Conservation (phyloP, 164 flowering plant species). For the Umbilicus rupestris region DNA sequence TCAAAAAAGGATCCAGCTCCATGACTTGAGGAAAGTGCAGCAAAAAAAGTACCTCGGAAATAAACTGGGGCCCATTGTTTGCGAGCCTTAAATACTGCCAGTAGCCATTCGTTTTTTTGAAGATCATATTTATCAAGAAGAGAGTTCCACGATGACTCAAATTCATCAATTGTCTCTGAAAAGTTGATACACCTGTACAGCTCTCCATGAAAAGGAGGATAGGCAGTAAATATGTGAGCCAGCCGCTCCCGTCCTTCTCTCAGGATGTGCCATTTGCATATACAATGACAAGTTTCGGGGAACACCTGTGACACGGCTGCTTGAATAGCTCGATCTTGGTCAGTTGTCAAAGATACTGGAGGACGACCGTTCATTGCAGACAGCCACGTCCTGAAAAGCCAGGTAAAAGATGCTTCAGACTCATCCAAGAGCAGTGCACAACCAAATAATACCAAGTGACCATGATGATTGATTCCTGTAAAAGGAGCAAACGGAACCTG, state of each 20-base stretch:
- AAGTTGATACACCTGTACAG: constrained; percentile 56
- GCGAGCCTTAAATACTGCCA: constrained; percentile 47
- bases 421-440: constrained; percentile 67
- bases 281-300: constrained; percentile 53
- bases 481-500: constrained; percentile 71
- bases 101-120: constrained; percentile 56
- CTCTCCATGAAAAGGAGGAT: constrained; percentile 46
- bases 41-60: constrained; percentile 60
- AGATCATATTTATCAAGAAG: constrained; percentile 55
- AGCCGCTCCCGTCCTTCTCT: constrained; percentile 58
- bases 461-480: constrained; percentile 69
- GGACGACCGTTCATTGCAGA: constrained; percentile 55
- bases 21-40: constrained; percentile 32
- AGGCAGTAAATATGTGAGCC: constrained; percentile 40
- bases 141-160: constrained; percentile 50
- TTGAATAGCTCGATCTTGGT: constrained; percentile 57
- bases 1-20: constrained; percentile 42
- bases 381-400: constrained; percentile 69
- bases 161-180: constrained; percentile 56
- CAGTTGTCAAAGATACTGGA: constrained; percentile 57
- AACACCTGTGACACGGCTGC: constrained; percentile 53
- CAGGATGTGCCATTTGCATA: constrained; percentile 65
- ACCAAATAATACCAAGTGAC: constrained; percentile 62
- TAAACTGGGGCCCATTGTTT: constrained; percentile 65
- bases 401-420: constrained; percentile 51